phyloP scores from a whole-genome alignment of 2,329 filamentous ascomycete genomes.

The Neonectria sp. region DNA sequence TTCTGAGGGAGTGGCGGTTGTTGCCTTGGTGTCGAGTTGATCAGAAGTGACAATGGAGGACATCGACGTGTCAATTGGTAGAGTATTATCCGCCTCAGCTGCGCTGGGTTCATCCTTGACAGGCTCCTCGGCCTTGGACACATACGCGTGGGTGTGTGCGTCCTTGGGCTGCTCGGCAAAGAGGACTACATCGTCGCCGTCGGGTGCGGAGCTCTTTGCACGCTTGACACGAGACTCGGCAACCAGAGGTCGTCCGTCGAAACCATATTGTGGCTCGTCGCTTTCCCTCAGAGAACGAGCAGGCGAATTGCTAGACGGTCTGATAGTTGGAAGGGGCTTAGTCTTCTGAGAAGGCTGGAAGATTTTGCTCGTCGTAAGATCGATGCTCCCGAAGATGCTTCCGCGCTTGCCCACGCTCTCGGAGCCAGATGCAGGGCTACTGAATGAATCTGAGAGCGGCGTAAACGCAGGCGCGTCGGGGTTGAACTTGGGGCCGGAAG shows the following conservation, averaged over 20 bases:
- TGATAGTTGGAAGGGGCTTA: slow-evolving; percentile 87
- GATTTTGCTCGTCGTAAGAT: slow-evolving; percentile 72
- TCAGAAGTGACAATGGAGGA: slow-evolving; percentile 69
- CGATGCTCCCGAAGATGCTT: slow-evolving; percentile 80
- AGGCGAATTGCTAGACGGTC: slow-evolving; percentile 70
- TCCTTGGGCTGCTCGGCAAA: slow-evolving; percentile 74
- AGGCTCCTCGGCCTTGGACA: slow-evolving; percentile 41
- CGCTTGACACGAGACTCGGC: slow-evolving; percentile 83
- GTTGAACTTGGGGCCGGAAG: slow-evolving; percentile 78
- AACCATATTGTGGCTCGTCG: slow-evolving; percentile 46
- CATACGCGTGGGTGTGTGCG: slow-evolving; percentile 28
- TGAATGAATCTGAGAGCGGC: slow-evolving; percentile 68
- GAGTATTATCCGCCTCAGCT: slow-evolving; percentile 60
- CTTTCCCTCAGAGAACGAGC: slow-evolving; percentile 49
- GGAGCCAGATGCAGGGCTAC: slow-evolving; percentile 62
- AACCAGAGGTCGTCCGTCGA: slow-evolving; percentile 70
- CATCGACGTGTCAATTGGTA: slow-evolving; percentile 65
- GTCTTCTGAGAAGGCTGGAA: slow-evolving; percentile 79
- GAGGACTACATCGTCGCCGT: slow-evolving; percentile 80
- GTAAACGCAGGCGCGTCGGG: slow-evolving; percentile 85
- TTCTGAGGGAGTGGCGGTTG: slow-evolving; percentile 68
- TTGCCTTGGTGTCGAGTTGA: slow-evolving; percentile 67
- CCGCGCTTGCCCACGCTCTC: slow-evolving; percentile 60
- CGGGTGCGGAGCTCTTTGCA: slow-evolving; percentile 74
- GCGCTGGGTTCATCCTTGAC: slow-evolving; percentile 43